Base-by-base conservation (phyloP, 2,329 filamentous ascomycete genomes). In the Canariomyces notabilis region DNA sequence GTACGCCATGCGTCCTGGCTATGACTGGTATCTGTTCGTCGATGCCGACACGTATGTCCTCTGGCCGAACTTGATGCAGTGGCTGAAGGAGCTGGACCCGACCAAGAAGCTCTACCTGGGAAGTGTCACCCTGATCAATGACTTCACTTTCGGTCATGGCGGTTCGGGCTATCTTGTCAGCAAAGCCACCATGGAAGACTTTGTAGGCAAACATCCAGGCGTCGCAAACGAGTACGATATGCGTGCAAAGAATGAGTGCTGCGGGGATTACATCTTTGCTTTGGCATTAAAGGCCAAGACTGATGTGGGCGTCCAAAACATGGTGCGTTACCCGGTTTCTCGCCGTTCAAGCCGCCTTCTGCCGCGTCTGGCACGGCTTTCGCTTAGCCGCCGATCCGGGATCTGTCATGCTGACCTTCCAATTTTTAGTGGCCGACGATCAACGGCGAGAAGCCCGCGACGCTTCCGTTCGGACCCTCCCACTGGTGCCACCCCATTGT, bases 1-100 rank as follows among this genome's bases (percentile, higher is more conserved):
- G 0, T 80, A 72, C 54, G 57, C 62, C 19, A 61, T 74, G 61
- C 68, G 71, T 7, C 76, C 77, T 8, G 57, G 68, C 46, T 72
- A 72, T 46, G 73, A 79, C 53, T 82, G 78, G 77, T 82, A 79
- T 56, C 59, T 82, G 12, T 80, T 77, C 51, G 68, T 80, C 50
- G 77, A 81, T 43, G 74, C 75, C 40, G 77, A 80, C 58, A 77
- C 75, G 7, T 80, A 80, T 54, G 67, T 80, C 9, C 62, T 77
- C 33, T 77, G 75, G 72, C 64, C 70, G 12, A 78, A 73, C 43
- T 57, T 80, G 19, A 63, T 72, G 23, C 61, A 68, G 31, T 79
- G 73, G 71, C 61, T 80, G 35, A 55, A 60, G 33, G 61, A 54
- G 21, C 57, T 78, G 14, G 64, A 77, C 51, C 64, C 70, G 1